Base-by-base conservation (phyloP, 2,329 filamentous ascomycete species). In the Cladophialophora chaetospira region DNA sequence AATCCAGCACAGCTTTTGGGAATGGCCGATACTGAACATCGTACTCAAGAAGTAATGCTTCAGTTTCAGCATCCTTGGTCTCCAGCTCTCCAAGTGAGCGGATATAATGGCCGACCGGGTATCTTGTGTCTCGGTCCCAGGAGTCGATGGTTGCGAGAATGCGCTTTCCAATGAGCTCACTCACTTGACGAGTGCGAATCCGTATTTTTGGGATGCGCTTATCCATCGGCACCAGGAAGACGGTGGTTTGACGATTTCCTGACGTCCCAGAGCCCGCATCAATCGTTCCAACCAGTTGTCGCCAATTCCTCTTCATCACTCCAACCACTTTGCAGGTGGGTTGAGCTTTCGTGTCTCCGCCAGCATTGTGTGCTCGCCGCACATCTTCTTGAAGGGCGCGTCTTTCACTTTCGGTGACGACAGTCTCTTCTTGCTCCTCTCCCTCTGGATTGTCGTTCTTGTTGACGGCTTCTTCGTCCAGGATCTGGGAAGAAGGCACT, bases 11-110 rank as follows among this genome's bases (percentile, higher is more conserved):
- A 0, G 91, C 89, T 74, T 96, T 96, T 4, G 94, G 92, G 72
- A 99, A 99, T 0, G 94, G 94, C 54, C 93, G 85, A 74, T 99
- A 99, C 71, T 99, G 94, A 2, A 99, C 94, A 69, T 99, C 94
- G 75, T 92, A 96, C 71, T 99, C 94, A 25, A 99, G 80, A 9
- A 99, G 79, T 42, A 99, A 77, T 17, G 94, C 94, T 72, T 99
- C 94, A 0, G 94, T 99, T 76, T 97, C 94, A 5, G 94, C 94
- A n/a, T 89, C 91, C 73, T 99, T 97, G 4, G 89, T 96, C 74
- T 99, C 94, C 44, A 99, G 77, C 71, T 96, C 92, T 63, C 94
- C 94, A 6, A 99, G 77, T 21, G 91, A 94, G 58, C 94, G 88
- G 46, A 99, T 88, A 67, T 97, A 95, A 71, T 99, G 94, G 9